These are phyloP conservation scores for Gleditsia sinensis DNA, from an alignment of 306 rosid genomes.

Conservation along the genomic window DNA sequence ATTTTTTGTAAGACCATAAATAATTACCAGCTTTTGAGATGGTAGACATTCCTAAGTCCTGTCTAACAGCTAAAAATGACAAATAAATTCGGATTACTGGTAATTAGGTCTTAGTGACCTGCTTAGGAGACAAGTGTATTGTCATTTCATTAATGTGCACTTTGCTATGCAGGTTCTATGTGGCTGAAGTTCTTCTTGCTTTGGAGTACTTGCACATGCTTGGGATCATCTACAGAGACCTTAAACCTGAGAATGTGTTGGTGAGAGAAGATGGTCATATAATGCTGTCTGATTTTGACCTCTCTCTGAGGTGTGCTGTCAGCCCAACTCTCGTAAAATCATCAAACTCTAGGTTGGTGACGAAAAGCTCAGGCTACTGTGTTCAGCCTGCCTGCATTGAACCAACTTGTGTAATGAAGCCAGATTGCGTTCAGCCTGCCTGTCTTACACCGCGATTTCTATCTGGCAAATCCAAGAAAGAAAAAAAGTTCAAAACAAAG, in stretches of 20 bases:
- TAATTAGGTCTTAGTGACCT: background rate
- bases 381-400: slow-evolving; percentile 79
- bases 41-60: background rate
- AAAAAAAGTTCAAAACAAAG: slow-evolving; percentile 62
- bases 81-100: background rate
- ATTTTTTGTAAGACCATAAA: background rate
- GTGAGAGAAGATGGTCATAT: slow-evolving; percentile 98
- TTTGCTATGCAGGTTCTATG: slow-evolving; percentile 76
- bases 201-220: slow-evolving; percentile 99
- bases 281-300: slow-evolving; percentile 97
- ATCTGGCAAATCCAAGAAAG: slow-evolving; percentile 64
- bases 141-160: slow-evolving; percentile 19
- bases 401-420: slow-evolving; percentile 83
- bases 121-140: slow-evolving; percentile 4
- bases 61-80: background rate
- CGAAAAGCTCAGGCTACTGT: slow-evolving; percentile 75
- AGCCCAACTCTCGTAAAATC: slow-evolving; percentile 82
- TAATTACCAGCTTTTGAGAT: background rate
- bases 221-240: slow-evolving; percentile 91
- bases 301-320: slow-evolving; percentile 87
- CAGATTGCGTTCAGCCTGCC: slow-evolving; percentile 81
- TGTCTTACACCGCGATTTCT: slow-evolving; percentile 74
- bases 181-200: slow-evolving; percentile 97
- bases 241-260: slow-evolving; percentile 91
- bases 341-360: slow-evolving; percentile 52